Percentiles rank a stretch among this genome's conserved stretches.
phyloP scores from a whole-genome alignment of 2,329 filamentous ascomycete genomes.

The Monosporascus cannonballus region DNA sequence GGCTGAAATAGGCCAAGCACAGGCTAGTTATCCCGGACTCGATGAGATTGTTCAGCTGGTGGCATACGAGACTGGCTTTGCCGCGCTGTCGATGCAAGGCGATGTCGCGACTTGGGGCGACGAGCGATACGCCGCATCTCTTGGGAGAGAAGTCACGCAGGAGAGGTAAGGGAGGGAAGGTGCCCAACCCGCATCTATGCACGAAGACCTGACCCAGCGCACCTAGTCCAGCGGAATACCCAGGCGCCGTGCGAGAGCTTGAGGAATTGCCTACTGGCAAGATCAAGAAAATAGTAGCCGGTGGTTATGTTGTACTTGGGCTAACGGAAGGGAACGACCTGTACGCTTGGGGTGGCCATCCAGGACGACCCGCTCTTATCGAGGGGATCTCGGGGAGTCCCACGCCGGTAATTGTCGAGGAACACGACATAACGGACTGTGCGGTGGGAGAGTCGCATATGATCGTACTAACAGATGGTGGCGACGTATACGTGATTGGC shows the following conservation, averaged over 20 bases:
- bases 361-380: slow-evolving; percentile 27
- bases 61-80: slow-evolving; percentile 45
- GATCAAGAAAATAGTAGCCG: slow-evolving; percentile 47
- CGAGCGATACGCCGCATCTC: slow-evolving; percentile 47
- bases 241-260: slow-evolving; percentile 42
- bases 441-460: slow-evolving; percentile 54
- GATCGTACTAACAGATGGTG: slow-evolving; percentile 45
- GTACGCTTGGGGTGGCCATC: slow-evolving; percentile 55
- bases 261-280: slow-evolving; percentile 42
- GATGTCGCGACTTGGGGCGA: slow-evolving; percentile 52
- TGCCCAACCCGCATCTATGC: no score
- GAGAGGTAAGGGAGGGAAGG: slow-evolving; percentile 23
- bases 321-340: slow-evolving; percentile 51
- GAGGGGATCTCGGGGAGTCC: slow-evolving; percentile 27
- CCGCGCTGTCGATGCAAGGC: slow-evolving; percentile 37
- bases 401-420: slow-evolving; percentile 39
- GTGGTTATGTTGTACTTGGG: slow-evolving; percentile 52
- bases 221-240: slow-evolving; percentile 38
- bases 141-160: slow-evolving; percentile 43
- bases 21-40: slow-evolving; percentile 16
- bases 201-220: background rate
- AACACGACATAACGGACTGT: slow-evolving; percentile 49
- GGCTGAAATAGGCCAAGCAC: slow-evolving; percentile 1
- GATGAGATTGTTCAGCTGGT: slow-evolving; percentile 33
- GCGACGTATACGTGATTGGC: slow-evolving; percentile 49